These are phyloP conservation scores for Paracorniculantispora psalliotae DNA, from an alignment of 2,329 filamentous ascomycete species.

Conservation along the genomic window DNA sequence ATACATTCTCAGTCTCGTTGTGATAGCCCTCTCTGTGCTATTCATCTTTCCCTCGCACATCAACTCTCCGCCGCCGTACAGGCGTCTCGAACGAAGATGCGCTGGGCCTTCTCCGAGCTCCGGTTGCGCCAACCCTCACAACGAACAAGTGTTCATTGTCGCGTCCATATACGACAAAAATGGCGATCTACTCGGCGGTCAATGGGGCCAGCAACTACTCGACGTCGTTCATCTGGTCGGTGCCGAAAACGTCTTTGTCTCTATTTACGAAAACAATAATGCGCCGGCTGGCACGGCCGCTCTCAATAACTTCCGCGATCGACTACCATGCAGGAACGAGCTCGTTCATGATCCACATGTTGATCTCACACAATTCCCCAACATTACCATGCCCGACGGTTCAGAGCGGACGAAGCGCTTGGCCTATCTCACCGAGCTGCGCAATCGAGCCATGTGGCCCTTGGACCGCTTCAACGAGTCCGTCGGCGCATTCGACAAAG, in stretches of 20 bases:
- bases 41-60: conserved; percentile 41
- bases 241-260: conserved; percentile 62
- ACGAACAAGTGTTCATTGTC: conserved; percentile 69
- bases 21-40: conserved; percentile 28
- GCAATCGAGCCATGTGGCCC: conserved; percentile 64
- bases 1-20: conserved; percentile 23
- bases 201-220: conserved; percentile 59
- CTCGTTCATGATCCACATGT: conserved; percentile 59
- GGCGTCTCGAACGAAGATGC: conserved; percentile 27
- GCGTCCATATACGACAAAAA: conserved; percentile 63
- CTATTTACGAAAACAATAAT: conserved; percentile 69
- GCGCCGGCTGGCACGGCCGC: conserved; percentile 51
- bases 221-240: conserved; percentile 62
- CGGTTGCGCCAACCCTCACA: conserved; percentile 35
- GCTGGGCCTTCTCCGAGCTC: conserved; percentile 20
- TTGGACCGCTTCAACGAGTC: conserved; percentile 45
- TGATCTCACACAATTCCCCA: conserved; percentile 50
- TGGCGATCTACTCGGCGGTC: conserved; percentile 55
- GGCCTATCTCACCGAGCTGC: conserved; percentile 65
- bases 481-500: conserved; percentile 45
- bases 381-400: conserved; percentile 58
- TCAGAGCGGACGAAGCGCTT: conserved; percentile 65
- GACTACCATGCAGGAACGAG: conserved; percentile 38
- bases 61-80: conserved; percentile 34
- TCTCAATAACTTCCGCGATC: conserved; percentile 47